Conservation (phyloP, 2,329 filamentous ascomycete species). For the Phoma sp. region DNA sequence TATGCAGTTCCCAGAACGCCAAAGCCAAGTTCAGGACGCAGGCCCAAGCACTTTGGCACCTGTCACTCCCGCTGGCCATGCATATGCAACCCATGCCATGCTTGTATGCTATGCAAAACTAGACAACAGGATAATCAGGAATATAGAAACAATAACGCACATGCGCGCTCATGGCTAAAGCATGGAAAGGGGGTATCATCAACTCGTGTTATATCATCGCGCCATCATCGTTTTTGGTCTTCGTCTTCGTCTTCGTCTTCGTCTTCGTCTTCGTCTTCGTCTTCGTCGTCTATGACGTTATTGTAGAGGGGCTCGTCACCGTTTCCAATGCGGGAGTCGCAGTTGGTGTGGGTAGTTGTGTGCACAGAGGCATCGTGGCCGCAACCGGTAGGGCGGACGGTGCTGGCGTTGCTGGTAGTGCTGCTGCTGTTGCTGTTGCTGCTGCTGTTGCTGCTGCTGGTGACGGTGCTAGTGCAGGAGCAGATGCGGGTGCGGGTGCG, state of each 20-base stretch:
- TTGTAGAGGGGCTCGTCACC: conserved; percentile 1
- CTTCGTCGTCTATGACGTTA: conserved; percentile 10
- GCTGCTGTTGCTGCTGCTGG: too few relatives aligned
- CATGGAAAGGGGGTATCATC: conserved; percentile 33
- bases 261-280: conserved; percentile 4
- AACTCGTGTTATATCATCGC: conserved; percentile 24
- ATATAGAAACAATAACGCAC: conserved; percentile 7
- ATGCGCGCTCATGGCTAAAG: conserved; percentile 2
- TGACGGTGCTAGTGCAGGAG: too few relatives aligned
- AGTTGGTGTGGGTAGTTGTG: conserved; percentile 11
- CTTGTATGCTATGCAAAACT: conserved; percentile 32
- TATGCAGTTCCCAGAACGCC: conserved; percentile 32
- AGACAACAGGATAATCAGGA: conserved; percentile 5
- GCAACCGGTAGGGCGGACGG: not conserved
- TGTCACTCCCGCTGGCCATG: conserved; percentile 31
- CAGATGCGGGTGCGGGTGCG: too few relatives aligned
- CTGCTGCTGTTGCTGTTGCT: too few relatives aligned
- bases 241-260: conserved; percentile 7
- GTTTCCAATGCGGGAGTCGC: conserved; percentile 13
- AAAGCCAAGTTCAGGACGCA: conserved; percentile 33
- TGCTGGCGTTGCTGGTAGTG: too few relatives aligned
- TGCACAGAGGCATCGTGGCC: conserved; percentile 4
- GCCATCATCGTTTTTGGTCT: too few relatives aligned
- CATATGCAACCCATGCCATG: conserved; percentile 40
- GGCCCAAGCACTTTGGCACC: conserved; percentile 51